Conservation (phyloP, 495 filamentous ascomycete genomes). For the Aspergillus avenaceus region DNA sequence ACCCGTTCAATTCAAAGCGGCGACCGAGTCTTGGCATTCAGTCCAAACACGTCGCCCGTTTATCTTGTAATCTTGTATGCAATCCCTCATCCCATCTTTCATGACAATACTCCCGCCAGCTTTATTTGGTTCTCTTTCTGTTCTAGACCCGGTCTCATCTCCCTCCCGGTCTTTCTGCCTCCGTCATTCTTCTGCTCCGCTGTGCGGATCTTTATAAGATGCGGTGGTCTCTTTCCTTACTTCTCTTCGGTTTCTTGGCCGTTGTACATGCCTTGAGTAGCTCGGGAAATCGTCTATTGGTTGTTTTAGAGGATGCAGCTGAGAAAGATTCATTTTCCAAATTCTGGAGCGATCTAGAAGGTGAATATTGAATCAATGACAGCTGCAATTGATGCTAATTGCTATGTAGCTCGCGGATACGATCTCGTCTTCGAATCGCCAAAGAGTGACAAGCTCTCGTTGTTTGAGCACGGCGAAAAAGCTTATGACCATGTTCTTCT, state of each 20-base stretch:
- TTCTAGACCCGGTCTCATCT: slow-evolving; percentile 4
- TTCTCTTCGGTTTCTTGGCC: slow-evolving; percentile 60
- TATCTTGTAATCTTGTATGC: slow-evolving; percentile 11
- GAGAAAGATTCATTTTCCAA: slow-evolving; percentile 78
- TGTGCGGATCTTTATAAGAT: slow-evolving; percentile 53
- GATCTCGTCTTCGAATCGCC: slow-evolving; percentile 75
- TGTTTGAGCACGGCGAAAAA: slow-evolving; percentile 85
- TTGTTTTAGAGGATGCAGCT: slow-evolving; percentile 75
- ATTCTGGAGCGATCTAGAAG: slow-evolving; percentile 76
- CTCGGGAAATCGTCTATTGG: slow-evolving; percentile 75
- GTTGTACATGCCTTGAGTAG: slow-evolving; percentile 73
- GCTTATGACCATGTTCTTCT: slow-evolving; percentile 87
- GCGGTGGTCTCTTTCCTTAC: slow-evolving; percentile 70
- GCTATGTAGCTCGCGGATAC: slow-evolving; percentile 70
- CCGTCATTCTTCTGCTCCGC: slow-evolving; percentile 26
- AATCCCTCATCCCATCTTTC: slow-evolving; percentile 4
- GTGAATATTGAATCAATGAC: slow-evolving; percentile 36
- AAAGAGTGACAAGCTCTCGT: slow-evolving; percentile 73
- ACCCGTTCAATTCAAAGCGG: slow-evolving; percentile 5
- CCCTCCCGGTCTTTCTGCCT: slow-evolving; percentile 13
- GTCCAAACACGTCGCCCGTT: slow-evolving; percentile 50
- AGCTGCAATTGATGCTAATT: slow-evolving; percentile 14
- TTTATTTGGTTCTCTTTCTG: slow-evolving; percentile 16
- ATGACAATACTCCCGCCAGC: slow-evolving; percentile 17
- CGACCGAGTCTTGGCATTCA: slow-evolving; percentile 38